phyloP scores from a whole-genome alignment of 140 eudicot genomes.

The Flaveria floridana region DNA sequence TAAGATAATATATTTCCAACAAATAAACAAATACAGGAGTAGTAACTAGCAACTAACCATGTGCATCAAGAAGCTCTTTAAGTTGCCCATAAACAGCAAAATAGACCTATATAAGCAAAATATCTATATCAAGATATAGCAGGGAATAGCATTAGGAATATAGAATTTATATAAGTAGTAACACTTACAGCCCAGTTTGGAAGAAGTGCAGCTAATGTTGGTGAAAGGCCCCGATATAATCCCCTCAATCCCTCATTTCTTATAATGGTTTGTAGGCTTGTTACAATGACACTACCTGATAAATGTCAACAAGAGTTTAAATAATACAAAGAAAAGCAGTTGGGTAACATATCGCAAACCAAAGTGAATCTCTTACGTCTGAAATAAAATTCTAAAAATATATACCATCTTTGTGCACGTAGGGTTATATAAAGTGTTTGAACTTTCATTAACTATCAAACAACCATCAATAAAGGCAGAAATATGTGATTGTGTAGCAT shows the following conservation, averaged over 20 bases:
- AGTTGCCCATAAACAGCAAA: conserved; percentile 87
- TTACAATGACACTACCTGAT: conserved; percentile 75
- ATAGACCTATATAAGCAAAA: conserved; percentile 59
- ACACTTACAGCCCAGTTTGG: conserved; percentile 96
- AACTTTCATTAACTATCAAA: not conserved
- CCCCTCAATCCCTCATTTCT: conserved; percentile 74
- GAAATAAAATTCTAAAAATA: not conserved
- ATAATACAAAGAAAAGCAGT: conserved; percentile 1
- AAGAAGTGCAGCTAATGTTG: conserved; percentile 79
- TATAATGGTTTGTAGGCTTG: conserved; percentile 63
- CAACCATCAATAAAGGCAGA: not conserved
- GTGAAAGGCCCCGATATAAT: conserved; percentile 87
- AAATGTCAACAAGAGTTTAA: conserved; percentile 4
- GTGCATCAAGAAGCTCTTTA: conserved; percentile 63
- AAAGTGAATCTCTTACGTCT: not conserved
- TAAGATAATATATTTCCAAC: conserved; percentile 4
- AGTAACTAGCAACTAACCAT: conserved; percentile 53
- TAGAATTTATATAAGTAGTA: conserved; percentile 15
- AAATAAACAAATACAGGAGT: conserved; percentile 12
- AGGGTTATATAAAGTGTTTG: not conserved
- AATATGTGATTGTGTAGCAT: not conserved
- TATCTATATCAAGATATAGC: conserved; percentile 14
- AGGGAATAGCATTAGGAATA: not conserved
- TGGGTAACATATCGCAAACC: not conserved
- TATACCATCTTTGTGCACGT: not conserved